A percentile compares a stretch with the other conserved stretches of the same genome.
These are phyloP conservation scores for Cryptococcus depauperatus DNA, from an alignment of 1,284 basidiomycete species.

Conservation along the genomic window DNA sequence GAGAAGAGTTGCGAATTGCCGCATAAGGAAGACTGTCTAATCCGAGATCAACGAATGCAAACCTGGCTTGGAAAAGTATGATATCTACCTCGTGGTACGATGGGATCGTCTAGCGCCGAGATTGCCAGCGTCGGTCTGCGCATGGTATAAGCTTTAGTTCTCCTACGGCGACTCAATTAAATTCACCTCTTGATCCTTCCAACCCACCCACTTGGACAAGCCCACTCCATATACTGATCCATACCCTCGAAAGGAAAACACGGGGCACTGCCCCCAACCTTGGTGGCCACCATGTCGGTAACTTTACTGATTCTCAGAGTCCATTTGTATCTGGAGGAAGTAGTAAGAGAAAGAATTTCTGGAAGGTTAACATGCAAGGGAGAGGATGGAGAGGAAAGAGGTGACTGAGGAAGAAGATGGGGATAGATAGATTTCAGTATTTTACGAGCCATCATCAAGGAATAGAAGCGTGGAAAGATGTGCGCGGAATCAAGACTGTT, in stretches of 20 bases:
- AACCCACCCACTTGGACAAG: conserved; percentile 34
- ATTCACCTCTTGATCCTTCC: conserved; percentile 25
- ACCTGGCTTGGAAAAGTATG: neutral
- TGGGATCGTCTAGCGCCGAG: conserved; percentile 79
- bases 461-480: conserved; percentile 54
- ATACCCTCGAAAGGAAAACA: conserved; percentile 21
- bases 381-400: conserved; percentile 13
- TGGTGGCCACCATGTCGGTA: conserved; percentile 19
- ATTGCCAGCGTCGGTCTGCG: conserved; percentile 56
- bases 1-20: conserved; percentile 53
- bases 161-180: neutral
- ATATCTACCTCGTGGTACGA: conserved; percentile 52
- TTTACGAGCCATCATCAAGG: conserved; percentile 49
- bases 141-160: neutral
- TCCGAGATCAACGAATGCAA: neutral
- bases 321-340: conserved; percentile 10
- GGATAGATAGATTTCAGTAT: conserved; percentile 19
- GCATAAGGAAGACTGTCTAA: conserved; percentile 45
- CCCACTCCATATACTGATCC: conserved; percentile 30
- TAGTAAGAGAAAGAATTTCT: conserved; percentile 16
- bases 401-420: conserved; percentile 13
- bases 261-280: conserved; percentile 19
- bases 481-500: conserved; percentile 16
- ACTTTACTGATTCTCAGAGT: conserved; percentile 19
- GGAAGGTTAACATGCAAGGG: conserved; percentile 17